Conservation (phyloP, 305 asterid species). For the Plantago coronopus region DNA sequence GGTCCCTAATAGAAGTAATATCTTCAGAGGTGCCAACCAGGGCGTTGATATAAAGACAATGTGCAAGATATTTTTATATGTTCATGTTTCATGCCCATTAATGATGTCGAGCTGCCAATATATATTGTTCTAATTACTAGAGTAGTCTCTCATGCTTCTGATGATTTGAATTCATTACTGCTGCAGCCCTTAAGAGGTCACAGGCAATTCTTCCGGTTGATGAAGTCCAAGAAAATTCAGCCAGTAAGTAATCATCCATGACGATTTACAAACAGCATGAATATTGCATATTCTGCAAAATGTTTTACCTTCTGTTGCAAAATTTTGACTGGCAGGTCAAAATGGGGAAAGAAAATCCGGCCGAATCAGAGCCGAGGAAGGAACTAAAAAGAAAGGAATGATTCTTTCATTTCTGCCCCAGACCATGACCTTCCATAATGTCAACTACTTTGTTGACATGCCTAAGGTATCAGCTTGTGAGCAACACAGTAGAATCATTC, state of each 20-base stretch:
- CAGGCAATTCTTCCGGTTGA: constrained; percentile 51
- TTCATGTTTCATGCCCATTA: no score
- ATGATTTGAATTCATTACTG: constrained; percentile 19
- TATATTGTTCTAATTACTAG: neutral
- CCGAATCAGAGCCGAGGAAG: constrained; percentile 21
- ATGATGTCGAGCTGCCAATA: neutral
- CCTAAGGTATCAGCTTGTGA: constrained; percentile 55
- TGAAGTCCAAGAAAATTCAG: constrained; percentile 30
- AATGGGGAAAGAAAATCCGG: constrained; percentile 18
- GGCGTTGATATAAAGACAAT: no score
- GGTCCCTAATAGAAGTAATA: no score
- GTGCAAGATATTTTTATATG: no score
- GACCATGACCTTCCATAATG: constrained; percentile 70
- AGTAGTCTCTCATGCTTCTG: constrained; percentile 6
- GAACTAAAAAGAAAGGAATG: constrained; percentile 59
- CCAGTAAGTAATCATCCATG: constrained; percentile 20
- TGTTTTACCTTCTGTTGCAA: constrained; percentile 8
- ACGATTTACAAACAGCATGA: constrained; percentile 7
- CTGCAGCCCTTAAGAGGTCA: constrained; percentile 53
- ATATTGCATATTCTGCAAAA: constrained; percentile 17
- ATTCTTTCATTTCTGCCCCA: constrained; percentile 87
- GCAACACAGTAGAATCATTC: constrained; percentile 8
- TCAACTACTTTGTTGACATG: constrained; percentile 88
- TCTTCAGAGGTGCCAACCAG: no score
- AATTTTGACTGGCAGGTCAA: constrained; percentile 36